These are phyloP conservation scores for Vanderwaltozyma verrucispora DNA, from an alignment of 805 yeast species.

Conservation along the genomic window DNA sequence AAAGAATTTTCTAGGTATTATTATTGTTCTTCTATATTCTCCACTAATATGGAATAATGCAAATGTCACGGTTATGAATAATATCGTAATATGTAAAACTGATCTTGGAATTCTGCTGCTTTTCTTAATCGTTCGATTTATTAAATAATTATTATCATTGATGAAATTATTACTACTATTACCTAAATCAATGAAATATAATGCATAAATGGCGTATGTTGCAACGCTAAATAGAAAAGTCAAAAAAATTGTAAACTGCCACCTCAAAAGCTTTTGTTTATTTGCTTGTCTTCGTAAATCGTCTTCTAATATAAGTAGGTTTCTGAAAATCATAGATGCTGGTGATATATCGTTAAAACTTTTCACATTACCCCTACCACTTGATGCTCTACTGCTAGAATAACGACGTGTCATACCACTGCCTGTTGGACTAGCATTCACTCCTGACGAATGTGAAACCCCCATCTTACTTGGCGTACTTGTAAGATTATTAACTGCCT, in stretches of 20 bases:
- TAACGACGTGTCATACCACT: conserved; percentile 7
- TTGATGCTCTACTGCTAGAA: conserved; percentile 23
- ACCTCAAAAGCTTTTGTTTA: conserved; percentile 56
- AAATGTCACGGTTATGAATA: conserved; percentile 44
- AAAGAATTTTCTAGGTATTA: conserved; percentile 69
- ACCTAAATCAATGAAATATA: conserved; percentile 18
- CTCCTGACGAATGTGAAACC: no score
- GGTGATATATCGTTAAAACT: conserved; percentile 32
- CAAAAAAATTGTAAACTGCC: conserved; percentile 32
- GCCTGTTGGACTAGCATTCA: neutral
- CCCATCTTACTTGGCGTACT: neutral
- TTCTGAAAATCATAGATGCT: conserved; percentile 68
- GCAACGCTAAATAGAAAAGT: conserved; percentile 34
- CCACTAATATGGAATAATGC: conserved; percentile 79
- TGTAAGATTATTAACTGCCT: conserved; percentile 1
- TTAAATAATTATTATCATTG: neutral
- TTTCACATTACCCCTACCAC: conserved; percentile 13
- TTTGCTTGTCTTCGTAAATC: conserved; percentile 70
- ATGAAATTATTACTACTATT: neutral
- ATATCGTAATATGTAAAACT: conserved; percentile 7
- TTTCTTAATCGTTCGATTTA: conserved; percentile 25
- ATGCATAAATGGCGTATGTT: conserved; percentile 32
- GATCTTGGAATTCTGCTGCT: conserved; percentile 26
- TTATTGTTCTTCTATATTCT: conserved; percentile 77
- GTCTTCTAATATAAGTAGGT: conserved; percentile 76